phyloP scores from a whole-genome alignment of 2,329 filamentous ascomycete genomes.

The Diaporthe batatas region DNA sequence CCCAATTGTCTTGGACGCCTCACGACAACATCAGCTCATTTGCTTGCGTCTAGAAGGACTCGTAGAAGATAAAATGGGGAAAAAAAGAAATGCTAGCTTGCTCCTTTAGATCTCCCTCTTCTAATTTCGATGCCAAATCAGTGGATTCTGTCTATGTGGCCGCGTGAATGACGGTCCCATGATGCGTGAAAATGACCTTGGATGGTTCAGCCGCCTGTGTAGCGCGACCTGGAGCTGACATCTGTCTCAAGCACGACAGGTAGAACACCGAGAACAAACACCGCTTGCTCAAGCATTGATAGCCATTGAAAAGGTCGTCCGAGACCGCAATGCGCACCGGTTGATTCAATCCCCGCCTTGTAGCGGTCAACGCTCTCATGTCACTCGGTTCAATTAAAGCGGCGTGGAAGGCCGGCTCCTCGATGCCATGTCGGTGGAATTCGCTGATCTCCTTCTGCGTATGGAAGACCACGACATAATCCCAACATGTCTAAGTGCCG shows the following conservation, averaged over 20 bases:
- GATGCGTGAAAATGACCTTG: not conserved
- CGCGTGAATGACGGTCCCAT: too few species aligned
- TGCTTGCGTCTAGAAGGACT: not conserved
- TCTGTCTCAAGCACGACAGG: constrained; percentile 22
- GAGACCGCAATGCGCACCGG: not conserved
- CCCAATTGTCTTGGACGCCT: not conserved
- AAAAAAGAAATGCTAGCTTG: not conserved
- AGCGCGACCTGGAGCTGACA: constrained; percentile 10
- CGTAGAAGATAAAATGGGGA: too few species aligned
- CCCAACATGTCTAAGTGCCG: constrained; percentile 40
- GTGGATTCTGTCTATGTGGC: not conserved
- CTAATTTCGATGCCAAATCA: too few species aligned
- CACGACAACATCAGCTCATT: not conserved
- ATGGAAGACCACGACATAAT: constrained; percentile 43
- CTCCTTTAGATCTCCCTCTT: too few species aligned
- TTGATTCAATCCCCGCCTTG: not conserved
- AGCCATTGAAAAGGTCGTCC: constrained; percentile 10
- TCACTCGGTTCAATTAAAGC: not conserved
- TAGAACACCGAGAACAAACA: not conserved
- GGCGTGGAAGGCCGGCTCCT: not conserved
- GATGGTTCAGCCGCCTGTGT: constrained; percentile 23
- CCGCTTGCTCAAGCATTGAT: not conserved
- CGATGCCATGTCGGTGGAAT: constrained; percentile 38
- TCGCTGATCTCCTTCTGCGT: constrained; percentile 26
- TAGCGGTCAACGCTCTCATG: not conserved